Evolutionary conservation across 2,329 filamentous ascomycete genomes (phyloP).

Genomic region (Paracoccidioides lutzii): DNA sequence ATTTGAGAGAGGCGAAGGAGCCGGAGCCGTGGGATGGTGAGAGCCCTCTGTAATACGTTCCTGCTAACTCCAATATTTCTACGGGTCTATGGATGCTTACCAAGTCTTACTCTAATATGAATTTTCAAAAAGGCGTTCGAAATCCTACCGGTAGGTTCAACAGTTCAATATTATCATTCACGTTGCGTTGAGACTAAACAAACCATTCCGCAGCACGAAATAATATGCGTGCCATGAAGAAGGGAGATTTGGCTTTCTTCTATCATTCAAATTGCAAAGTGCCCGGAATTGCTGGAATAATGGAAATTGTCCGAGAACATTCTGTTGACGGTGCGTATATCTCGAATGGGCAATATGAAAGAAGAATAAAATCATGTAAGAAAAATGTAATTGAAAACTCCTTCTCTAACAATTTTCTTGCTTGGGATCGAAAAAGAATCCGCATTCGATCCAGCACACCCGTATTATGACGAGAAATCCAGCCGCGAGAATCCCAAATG

Average conservation of each 20-base stretch:
- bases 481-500: conserved; percentile 60
- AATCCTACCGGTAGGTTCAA: conserved; percentile 27
- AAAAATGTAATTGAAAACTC: not conserved
- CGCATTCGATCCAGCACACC: conserved; percentile 56
- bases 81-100: conserved; percentile 3
- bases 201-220: conserved; percentile 51
- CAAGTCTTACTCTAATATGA: conserved; percentile 9
- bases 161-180: not conserved
- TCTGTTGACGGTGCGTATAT: conserved; percentile 55
- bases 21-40: conserved; percentile 88
- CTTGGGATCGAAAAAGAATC: conserved; percentile 38
- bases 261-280: conserved; percentile 91
- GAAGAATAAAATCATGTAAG: conserved; percentile 11
- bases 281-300: conserved; percentile 73
- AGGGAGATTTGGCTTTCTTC: conserved; percentile 87
- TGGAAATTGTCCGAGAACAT: conserved; percentile 80
- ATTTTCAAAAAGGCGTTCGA: conserved; percentile 29
- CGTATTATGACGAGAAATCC: conserved; percentile 75
- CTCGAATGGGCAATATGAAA: conserved; percentile 6
- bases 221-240: conserved; percentile 81
- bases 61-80: not conserved
- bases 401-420: not conserved
- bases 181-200: not conserved
- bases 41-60: conserved; percentile 20
- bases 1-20: conserved; percentile 56